Evolutionary conservation across 129 eudicot genomes (phyloP).

Genomic region (Flaveria trinervia): DNA sequence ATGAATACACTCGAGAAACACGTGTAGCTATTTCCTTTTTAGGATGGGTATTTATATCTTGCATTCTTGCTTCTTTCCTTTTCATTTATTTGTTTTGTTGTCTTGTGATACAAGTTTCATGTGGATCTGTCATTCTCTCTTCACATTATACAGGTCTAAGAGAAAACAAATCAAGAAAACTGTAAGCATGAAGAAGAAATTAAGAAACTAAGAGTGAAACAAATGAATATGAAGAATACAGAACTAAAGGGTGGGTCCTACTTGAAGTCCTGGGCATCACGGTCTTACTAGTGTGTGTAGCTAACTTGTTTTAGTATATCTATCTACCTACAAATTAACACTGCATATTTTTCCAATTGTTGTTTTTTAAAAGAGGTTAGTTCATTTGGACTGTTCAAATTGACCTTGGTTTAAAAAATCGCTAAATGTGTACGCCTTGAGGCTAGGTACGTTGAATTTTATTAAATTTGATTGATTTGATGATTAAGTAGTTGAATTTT

Average conservation of each 20-base stretch:
- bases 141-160: slow-evolving; percentile 71
- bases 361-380: too few relatives aligned
- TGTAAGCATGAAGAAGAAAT: slow-evolving; percentile 65
- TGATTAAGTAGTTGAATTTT: too few relatives aligned
- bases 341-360: background rate
- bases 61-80: background rate
- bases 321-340: background rate
- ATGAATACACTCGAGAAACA: background rate
- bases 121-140: slow-evolving; percentile 6
- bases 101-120: background rate
- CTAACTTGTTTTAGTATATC: background rate
- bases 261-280: slow-evolving; percentile 45
- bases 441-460: too few relatives aligned
- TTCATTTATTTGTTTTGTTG: background rate
- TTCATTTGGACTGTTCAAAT: too few relatives aligned
- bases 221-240: slow-evolving; percentile 25
- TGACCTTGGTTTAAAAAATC: too few relatives aligned
- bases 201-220: slow-evolving; percentile 38
- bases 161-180: slow-evolving; percentile 86
- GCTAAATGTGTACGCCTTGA: too few relatives aligned
- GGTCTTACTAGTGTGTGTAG: slow-evolving; percentile 49
- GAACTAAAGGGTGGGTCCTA: slow-evolving; percentile 35
- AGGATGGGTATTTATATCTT: background rate
- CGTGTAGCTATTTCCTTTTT: background rate
- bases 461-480: too few relatives aligned